These are phyloP conservation scores for Volvariella volvacea DNA, from an alignment of 1,284 basidiomycete genomes.

Conservation along the genomic window DNA sequence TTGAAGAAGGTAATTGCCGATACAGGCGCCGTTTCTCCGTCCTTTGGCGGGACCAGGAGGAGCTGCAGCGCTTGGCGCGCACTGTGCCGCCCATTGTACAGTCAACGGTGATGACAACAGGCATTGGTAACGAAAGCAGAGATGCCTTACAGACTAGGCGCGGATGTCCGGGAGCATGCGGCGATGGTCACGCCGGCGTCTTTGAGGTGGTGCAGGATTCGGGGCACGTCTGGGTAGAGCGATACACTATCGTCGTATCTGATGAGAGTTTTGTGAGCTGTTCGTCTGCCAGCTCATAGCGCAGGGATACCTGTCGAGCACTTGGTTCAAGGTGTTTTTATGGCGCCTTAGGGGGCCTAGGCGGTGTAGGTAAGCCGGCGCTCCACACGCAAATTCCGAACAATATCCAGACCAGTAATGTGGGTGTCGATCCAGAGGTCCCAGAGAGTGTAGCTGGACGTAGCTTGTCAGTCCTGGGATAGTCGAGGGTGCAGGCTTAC, in stretches of 20 bases:
- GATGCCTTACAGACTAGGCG: slow-evolving; percentile 60
- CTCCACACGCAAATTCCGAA: too few relatives aligned
- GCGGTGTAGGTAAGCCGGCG: slow-evolving; percentile 11
- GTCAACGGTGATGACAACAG: not conserved
- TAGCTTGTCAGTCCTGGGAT: not conserved
- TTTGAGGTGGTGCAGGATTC: slow-evolving; percentile 63
- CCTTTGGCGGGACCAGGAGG: slow-evolving; percentile 52
- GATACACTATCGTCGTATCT: slow-evolving; percentile 53
- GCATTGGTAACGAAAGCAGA: too few relatives aligned
- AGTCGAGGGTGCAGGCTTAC: slow-evolving; percentile 34
- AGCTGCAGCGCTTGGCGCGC: slow-evolving; percentile 71
- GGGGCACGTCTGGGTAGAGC: slow-evolving; percentile 74
- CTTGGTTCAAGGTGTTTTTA: slow-evolving; percentile 48
- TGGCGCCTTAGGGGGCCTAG: slow-evolving; percentile 59
- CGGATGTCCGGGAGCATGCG: slow-evolving; percentile 71
- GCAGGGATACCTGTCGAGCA: slow-evolving; percentile 48
- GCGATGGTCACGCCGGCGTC: slow-evolving; percentile 55
- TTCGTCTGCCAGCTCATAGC: not conserved
- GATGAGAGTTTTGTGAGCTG: slow-evolving; percentile 8
- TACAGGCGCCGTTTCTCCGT: slow-evolving; percentile 32
- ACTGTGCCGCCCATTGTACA: slow-evolving; percentile 28
- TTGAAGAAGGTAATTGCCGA: slow-evolving; percentile 68
- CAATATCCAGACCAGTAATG: slow-evolving; percentile 34
- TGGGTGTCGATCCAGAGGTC: slow-evolving; percentile 81
- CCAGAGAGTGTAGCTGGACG: slow-evolving; percentile 74